These are phyloP conservation scores for Juncus inflexus DNA, from an alignment of 176 grass and related monocot genomes.

Conservation along the genomic window DNA sequence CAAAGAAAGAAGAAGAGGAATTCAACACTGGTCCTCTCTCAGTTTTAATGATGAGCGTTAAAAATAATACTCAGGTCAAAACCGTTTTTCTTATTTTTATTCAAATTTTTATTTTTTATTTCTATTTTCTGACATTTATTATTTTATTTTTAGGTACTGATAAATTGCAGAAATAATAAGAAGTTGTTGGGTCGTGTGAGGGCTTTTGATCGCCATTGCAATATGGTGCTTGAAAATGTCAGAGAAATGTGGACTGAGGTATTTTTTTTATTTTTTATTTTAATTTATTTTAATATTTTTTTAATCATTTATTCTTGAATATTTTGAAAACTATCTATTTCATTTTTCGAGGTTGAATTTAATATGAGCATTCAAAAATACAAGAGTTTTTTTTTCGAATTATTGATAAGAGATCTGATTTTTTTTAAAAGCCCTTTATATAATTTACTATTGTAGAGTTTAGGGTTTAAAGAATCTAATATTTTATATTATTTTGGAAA, in stretches of 20 bases:
- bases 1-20: slow-evolving; percentile 78
- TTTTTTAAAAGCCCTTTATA: no score
- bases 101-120: not conserved
- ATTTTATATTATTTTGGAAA: slow-evolving; percentile 1
- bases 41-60: slow-evolving; percentile 81
- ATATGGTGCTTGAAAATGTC: slow-evolving; percentile 98
- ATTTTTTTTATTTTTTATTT: slow-evolving; percentile 14
- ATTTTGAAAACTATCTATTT: no score
- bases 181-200: slow-evolving; percentile 84
- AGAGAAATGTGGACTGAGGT: slow-evolving; percentile 99
- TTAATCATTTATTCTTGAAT: no score
- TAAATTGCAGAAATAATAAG: slow-evolving; percentile 96
- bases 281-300: slow-evolving; percentile 4
- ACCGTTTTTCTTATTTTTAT: not conserved
- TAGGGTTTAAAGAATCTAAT: not conserved
- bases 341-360: no score
- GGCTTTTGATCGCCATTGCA: slow-evolving; percentile 92
- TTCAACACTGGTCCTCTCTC: slow-evolving; percentile 74
- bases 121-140: not conserved
- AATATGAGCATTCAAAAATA: not conserved
- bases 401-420: no score
- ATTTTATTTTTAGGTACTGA: slow-evolving; percentile 51
- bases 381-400: not conserved
- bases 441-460: no score
- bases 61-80: slow-evolving; percentile 71